These are phyloP conservation scores for Platanthera zijinensis DNA, from an alignment of 106 monocot species.

Conservation along the genomic window DNA sequence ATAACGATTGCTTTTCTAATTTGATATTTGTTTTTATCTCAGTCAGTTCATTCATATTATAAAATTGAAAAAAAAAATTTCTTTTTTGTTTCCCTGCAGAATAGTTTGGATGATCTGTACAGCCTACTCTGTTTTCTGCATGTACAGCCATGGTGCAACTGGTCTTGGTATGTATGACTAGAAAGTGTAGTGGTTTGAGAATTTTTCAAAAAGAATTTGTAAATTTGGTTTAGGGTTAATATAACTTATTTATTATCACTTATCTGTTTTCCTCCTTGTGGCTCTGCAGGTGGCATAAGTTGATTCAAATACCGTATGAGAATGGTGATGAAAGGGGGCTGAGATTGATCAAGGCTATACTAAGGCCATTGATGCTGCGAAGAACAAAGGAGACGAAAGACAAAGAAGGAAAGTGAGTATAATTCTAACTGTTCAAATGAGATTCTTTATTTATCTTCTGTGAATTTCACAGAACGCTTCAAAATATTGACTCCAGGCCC, in stretches of 20 bases:
- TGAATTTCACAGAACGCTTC: neutral
- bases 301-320: conserved; percentile 84
- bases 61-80: neutral
- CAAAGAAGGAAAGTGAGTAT: conserved; percentile 60
- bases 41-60: neutral
- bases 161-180: conserved; percentile 47
- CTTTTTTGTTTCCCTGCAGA: conserved; percentile 36
- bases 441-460: neutral
- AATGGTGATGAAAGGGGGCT: conserved; percentile 75
- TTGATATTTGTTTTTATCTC: neutral
- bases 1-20: neutral
- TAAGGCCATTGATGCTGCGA: conserved; percentile 79
- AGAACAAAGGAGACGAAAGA: conserved; percentile 88
- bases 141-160: conserved; percentile 84
- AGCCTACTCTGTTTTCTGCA: conserved; percentile 87
- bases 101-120: conserved; percentile 88
- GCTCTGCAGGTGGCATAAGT: conserved; percentile 66
- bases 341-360: conserved; percentile 67
- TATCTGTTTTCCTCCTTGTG: neutral
- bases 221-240: neutral
- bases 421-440: neutral
- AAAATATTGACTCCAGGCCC: conserved; percentile 39
- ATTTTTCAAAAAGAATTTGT: neutral
- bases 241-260: neutral
- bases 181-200: neutral